Evolutionary conservation across 129 eudicot species (phyloP).

Genomic region (Daucus carota): DH1_v3.0 NC_030385.2:29072001-29072500

Average conservation of each 20-base stretch:
- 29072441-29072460: too few species aligned
- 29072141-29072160: conserved; percentile 59
- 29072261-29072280: too few species aligned
- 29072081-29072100: conserved; percentile 10
- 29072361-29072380: too few species aligned
- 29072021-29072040: neutral
- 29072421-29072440: too few species aligned
- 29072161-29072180: conserved; percentile 27
- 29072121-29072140: conserved; percentile 80
- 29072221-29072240: neutral
- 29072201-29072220: neutral
- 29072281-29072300: neutral
- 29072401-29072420: too few species aligned
- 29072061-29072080: neutral
- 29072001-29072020: neutral
- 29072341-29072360: neutral
- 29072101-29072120: conserved; percentile 39
- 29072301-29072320: neutral
- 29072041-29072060: neutral
- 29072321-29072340: neutral
- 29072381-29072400: too few species aligned
- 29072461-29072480: too few species aligned
- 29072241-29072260: too few species aligned
- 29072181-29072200: conserved; percentile 48
- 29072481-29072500: too few species aligned